Percentiles rank a stretch among this genome's conserved stretches.
Evolutionary conservation across 352 stramenopile species (phyloP).

Genomic region (Phytopythium kandeliae): DNA sequence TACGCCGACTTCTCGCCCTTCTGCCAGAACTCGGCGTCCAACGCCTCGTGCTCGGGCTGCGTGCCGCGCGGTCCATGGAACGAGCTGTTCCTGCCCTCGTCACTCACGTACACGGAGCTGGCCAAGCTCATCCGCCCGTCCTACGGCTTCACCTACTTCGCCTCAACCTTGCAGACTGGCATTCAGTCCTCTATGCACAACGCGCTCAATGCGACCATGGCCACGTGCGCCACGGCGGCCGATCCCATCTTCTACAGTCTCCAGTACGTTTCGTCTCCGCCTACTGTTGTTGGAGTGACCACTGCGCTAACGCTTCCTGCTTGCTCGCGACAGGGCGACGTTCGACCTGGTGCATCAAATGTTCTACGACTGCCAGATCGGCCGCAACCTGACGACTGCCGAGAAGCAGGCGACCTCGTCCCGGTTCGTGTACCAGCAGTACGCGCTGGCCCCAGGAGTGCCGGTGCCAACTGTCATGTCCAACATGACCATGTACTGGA

Average conservation of each 20-base stretch:
- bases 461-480: slow-evolving; percentile 18
- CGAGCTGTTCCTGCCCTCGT: slow-evolving; percentile 34
- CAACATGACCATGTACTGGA: slow-evolving; percentile 51
- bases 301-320: not conserved
- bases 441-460: slow-evolving; percentile 1
- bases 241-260: slow-evolving; percentile 77
- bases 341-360: slow-evolving; percentile 60
- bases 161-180: slow-evolving; percentile 48
- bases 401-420: slow-evolving; percentile 39
- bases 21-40: slow-evolving; percentile 42
- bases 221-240: slow-evolving; percentile 31
- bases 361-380: slow-evolving; percentile 64
- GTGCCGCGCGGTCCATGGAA: slow-evolving; percentile 53
- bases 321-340: slow-evolving; percentile 27
- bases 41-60: slow-evolving; percentile 32
- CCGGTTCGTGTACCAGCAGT: slow-evolving; percentile 35
- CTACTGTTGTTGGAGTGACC: not conserved
- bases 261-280: slow-evolving; percentile 39
- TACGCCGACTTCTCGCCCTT: slow-evolving; percentile 34
- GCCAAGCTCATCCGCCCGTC: slow-evolving; percentile 35
- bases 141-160: slow-evolving; percentile 42
- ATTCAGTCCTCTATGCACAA: slow-evolving; percentile 73
- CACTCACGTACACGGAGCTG: slow-evolving; percentile 50
- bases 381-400: slow-evolving; percentile 32
- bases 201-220: slow-evolving; percentile 36